Percentiles rank a stretch among this genome's conserved stretches.
Conservation (phyloP, 805 yeast genomes). For the Maudiozyma turicensis region DNA sequence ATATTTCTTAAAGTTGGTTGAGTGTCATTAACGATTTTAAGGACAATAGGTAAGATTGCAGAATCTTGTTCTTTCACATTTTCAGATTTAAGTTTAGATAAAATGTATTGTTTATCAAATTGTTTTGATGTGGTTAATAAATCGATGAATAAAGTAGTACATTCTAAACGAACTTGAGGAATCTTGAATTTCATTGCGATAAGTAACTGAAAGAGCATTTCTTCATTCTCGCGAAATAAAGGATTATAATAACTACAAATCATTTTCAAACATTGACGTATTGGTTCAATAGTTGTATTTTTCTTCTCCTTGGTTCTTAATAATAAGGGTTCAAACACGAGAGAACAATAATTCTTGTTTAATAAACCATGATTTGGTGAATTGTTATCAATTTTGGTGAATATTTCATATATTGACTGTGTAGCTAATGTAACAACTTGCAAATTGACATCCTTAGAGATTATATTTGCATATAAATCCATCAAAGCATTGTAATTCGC, state of each 20-base stretch:
- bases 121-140: conserved; percentile 29
- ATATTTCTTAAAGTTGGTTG: conserved; percentile 75
- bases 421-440: conserved; percentile 79
- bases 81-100: conserved; percentile 1
- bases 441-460: conserved; percentile 75
- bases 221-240: conserved; percentile 15
- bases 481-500: conserved; percentile 61
- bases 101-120: conserved; percentile 5
- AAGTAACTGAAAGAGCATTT: conserved; percentile 49
- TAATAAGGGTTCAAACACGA: conserved; percentile 51
- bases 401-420: conserved; percentile 48
- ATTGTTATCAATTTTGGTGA: conserved; percentile 49
- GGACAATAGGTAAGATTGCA: conserved; percentile 27
- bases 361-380: conserved; percentile 30
- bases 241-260: conserved; percentile 45
- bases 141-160: conserved; percentile 54
- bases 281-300: conserved; percentile 60
- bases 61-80: conserved; percentile 12
- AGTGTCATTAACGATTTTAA: conserved; percentile 68
- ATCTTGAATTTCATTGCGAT: conserved; percentile 62
- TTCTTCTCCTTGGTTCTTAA: conserved; percentile 89
- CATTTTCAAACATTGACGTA: conserved; percentile 56
- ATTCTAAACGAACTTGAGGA: conserved; percentile 70
- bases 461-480: conserved; percentile 54
- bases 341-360: conserved; percentile 37